Conservation (phyloP, 176 grass and related monocot species). For the Saccharum spontaneum region DNA sequence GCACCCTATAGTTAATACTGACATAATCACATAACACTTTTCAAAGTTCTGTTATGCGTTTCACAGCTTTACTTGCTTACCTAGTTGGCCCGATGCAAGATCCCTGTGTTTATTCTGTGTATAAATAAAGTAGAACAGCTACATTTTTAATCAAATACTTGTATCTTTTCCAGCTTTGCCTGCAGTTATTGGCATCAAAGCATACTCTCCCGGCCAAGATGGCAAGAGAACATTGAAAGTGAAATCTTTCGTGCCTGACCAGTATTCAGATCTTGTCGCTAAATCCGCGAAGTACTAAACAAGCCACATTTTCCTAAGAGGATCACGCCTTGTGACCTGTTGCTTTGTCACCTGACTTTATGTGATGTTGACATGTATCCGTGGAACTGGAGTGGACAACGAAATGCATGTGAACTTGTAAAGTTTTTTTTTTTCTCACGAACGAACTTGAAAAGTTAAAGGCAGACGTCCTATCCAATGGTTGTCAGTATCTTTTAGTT, state of each 20-base stretch:
- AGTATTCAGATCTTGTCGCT: conserved; percentile 54
- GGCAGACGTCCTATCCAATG: background rate
- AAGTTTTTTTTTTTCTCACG: too few relatives aligned
- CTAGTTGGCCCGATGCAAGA: conserved; percentile 1
- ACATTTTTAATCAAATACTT: conserved; percentile 18
- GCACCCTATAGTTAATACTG: background rate
- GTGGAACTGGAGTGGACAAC: background rate
- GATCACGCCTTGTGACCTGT: background rate
- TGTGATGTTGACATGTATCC: background rate
- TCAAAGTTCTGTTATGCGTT: conserved; percentile 24
- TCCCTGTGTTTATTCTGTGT: background rate
- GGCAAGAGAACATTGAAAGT: conserved; percentile 53
- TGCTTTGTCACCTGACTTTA: conserved; percentile 3
- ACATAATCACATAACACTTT: background rate
- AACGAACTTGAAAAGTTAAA: background rate
- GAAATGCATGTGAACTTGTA: conserved; percentile 20
- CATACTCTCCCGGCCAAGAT: conserved; percentile 51
- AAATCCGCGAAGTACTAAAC: conserved; percentile 22
- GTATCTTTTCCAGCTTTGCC: conserved; percentile 50
- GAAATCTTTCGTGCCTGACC: conserved; percentile 68
- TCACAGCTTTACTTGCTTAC: background rate
- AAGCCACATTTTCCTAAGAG: background rate
- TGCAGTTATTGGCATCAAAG: conserved; percentile 68
- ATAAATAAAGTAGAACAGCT: background rate
- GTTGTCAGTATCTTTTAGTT: background rate